Base-by-base conservation (phyloP, 805 yeast species). In the Pichia californica region DNA sequence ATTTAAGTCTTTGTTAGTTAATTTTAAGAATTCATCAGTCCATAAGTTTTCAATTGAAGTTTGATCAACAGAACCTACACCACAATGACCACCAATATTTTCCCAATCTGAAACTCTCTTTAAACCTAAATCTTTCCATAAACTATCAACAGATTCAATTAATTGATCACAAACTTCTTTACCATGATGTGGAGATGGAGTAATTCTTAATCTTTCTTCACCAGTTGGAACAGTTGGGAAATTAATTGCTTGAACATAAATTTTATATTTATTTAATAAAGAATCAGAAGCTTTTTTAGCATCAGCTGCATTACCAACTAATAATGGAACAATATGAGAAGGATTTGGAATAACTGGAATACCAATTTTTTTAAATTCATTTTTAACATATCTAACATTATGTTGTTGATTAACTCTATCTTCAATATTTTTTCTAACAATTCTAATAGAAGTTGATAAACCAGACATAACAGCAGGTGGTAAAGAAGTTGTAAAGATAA, bases 391-490 rank as follows among this genome's bases (percentile, higher is more conserved):
- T 47, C 83, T 75, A 16, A 95, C 88, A 64, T 87, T 83, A 46
- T 67, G 70, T 66, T 93, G 99, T 70, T 89, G 98, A 31, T 74
- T 74, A 48, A 81, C 76, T 64, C 99, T 81, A 66, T 84, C 88
- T 48, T 72, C 71, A 53, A 87, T 72, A 53, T 88, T 82, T 28
- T 78, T 63, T 66, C 95, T 79, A 58, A 86, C 95, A 63, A 81
- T 79, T 58, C 93, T 75, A 55, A 93, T 83, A 8, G 98, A 91
- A 38, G 88, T 81, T 14, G 83, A 71, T 30, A 96, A 85, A 49
- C 97, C 98, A 13, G 96, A 93, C 98, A 93, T 88, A 45, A 86
- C 79, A 14, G 96, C 81, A n/a, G 99, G 99, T 38, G 99, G 99
- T 52, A 93, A 76, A 31, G 96, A 73, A 14, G 99, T 93, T 48